These are phyloP conservation scores for Fusarium phyllophilum DNA, from an alignment of 2,329 filamentous ascomycete genomes.

Conservation along the genomic window DNA sequence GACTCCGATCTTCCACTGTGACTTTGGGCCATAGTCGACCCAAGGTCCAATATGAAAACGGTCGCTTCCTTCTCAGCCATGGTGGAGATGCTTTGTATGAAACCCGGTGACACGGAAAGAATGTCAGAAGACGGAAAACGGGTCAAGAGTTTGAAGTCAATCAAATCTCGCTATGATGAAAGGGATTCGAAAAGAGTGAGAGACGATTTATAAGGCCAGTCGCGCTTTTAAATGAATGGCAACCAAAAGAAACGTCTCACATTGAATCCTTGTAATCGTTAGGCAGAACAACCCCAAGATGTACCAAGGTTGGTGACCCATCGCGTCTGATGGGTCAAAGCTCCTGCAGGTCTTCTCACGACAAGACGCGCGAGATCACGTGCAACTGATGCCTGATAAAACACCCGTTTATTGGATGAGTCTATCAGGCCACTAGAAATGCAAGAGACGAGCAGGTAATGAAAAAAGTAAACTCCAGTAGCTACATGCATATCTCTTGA, in stretches of 20 bases:
- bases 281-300: constrained; percentile 35
- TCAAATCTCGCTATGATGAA: neutral
- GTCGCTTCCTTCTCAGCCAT: constrained; percentile 97
- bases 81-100: constrained; percentile 34
- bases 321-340: neutral
- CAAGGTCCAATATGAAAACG: constrained; percentile 91
- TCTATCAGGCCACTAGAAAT: neutral
- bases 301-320: neutral
- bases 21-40: constrained; percentile 81
- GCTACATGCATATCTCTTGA: neutral
- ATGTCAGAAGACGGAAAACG: neutral
- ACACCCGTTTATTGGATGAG: neutral
- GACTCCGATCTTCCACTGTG: constrained; percentile 77
- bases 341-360: neutral
- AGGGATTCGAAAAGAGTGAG: neutral
- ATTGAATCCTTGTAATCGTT: constrained; percentile 38
- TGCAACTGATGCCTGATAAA: neutral
- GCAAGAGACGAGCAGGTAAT: neutral
- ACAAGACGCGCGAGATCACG: neutral
- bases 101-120: neutral
- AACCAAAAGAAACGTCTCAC: constrained; percentile 25
- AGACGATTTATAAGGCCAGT: neutral
- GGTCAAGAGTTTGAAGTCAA: neutral
- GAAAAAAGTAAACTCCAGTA: neutral
- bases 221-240: constrained; percentile 23